Base-by-base conservation (phyloP, 2,329 filamentous ascomycete species). In the Aureobasidium melanogenum region DNA sequence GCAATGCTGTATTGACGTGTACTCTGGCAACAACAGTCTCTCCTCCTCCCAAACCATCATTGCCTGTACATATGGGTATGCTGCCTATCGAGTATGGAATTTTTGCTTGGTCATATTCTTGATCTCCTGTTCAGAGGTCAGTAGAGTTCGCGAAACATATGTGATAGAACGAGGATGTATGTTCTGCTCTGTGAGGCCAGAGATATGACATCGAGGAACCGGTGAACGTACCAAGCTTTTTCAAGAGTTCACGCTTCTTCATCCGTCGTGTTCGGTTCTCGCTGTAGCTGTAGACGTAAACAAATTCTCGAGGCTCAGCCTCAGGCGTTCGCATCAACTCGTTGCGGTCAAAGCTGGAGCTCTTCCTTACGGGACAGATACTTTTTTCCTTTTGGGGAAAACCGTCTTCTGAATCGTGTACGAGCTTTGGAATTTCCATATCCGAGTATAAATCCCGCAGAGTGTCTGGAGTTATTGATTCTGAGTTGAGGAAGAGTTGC, bases 261-360 rank as follows among this genome's bases (percentile, higher is more conserved):
- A 57, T 56, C n/a, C 32, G 47, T 24, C n/a, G 8, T 7, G 41
- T 61, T 15, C 36, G 22, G 39, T 61, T 52, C 9, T 54, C 19
- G 9, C 48, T 47, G 30, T 61, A 61, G 30, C 28, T 22, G 48
- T 61, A 61, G 28, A 61, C 58, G 8, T 61, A 61, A 14, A 61
- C 39, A 19, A 44, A 41, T 4, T 61, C 28, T 24, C 58, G 24
- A 17, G 36, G 57, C 38, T 58, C 55, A 17, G 44, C 43, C 15
- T 58, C 55, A 10, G 38, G 38, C 4, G 26, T 30, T 39, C 55
- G 41, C 55, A 47, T 58, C 32, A 58, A 39, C 19, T 52, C 22
- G 6, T 32, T 52, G 4, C 34, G n/a, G 15, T 52, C 34, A n/a
- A 52, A 52, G 48, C 48, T 52, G 19, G 22, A 28, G 12, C 34